phyloP scores from a whole-genome alignment of 2,329 filamentous ascomycete genomes.

The Calonectria naviculata region DNA sequence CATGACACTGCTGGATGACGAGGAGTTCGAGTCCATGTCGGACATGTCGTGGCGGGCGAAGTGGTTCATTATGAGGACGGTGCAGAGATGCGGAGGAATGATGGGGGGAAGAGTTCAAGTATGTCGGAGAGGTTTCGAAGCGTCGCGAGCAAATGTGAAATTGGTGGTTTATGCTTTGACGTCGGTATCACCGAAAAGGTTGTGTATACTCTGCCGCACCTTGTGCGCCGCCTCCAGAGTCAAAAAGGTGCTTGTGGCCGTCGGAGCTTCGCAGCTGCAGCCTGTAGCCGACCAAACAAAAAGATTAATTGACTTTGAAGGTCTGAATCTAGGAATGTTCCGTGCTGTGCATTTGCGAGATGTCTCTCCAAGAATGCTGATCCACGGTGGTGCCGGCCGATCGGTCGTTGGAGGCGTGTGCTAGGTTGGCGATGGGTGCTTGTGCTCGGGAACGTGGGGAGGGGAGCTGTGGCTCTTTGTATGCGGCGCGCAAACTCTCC shows the following conservation, averaged over 20 bases:
- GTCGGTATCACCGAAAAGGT: constrained; percentile 1
- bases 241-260: background rate
- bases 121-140: background rate
- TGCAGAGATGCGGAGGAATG: background rate
- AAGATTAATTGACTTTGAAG: background rate
- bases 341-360: background rate
- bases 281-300: background rate
- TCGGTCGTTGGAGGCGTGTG: background rate
- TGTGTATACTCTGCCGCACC: background rate
- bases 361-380: background rate
- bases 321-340: background rate
- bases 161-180: background rate
- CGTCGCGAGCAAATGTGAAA: background rate
- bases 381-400: background rate
- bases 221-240: constrained; percentile 1
- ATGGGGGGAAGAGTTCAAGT: background rate
- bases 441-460: background rate
- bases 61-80: constrained; percentile 28
- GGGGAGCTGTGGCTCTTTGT: background rate
- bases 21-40: constrained; percentile 29
- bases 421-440: background rate
- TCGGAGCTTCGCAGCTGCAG: background rate
- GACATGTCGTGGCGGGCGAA: constrained; percentile 40
- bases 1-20: constrained; percentile 48
- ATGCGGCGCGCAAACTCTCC: background rate